A percentile compares a stretch with the other conserved stretches of the same genome.
These are phyloP conservation scores for Cercospora sesami DNA, from an alignment of 2,329 filamentous ascomycete genomes.

Conservation along the genomic window DNA sequence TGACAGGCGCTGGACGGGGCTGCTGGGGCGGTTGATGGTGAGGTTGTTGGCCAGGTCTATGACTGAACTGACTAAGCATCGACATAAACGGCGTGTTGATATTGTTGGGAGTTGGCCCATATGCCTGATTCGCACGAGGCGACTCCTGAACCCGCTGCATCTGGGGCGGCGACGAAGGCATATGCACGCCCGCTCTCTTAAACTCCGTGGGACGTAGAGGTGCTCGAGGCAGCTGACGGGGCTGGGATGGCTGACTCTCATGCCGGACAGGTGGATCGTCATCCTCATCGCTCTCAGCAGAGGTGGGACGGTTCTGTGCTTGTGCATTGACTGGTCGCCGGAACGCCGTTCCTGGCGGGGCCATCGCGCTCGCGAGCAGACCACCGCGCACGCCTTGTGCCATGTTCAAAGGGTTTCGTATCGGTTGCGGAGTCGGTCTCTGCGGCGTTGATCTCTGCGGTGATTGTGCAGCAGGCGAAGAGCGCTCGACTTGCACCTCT, in stretches of 20 bases:
- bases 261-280: constrained; percentile 45
- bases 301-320: constrained; percentile 17
- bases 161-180: constrained; percentile 37
- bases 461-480: constrained; percentile 60
- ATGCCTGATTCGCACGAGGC: constrained; percentile 18
- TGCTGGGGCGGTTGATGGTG: neutral
- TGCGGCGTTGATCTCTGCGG: constrained; percentile 42
- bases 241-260: constrained; percentile 8
- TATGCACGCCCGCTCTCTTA: constrained; percentile 43
- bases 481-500: constrained; percentile 79
- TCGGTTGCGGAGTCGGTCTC: constrained; percentile 29
- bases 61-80: constrained; percentile 16
- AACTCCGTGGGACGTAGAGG: constrained; percentile 64
- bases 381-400: constrained; percentile 34
- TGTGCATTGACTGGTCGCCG: constrained; percentile 45
- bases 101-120: neutral
- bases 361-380: constrained; percentile 63
- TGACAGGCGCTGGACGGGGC: neutral
- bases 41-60: constrained; percentile 2
- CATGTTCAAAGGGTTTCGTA: constrained; percentile 10
- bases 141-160: constrained; percentile 32
- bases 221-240: constrained; percentile 35
- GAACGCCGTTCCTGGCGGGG: constrained; percentile 73
- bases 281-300: constrained; percentile 43
- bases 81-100: constrained; percentile 15